Evolutionary conservation across 768 basidiomycete genomes (phyloP).

Genomic region (Cystobasidium tubakii): DNA sequence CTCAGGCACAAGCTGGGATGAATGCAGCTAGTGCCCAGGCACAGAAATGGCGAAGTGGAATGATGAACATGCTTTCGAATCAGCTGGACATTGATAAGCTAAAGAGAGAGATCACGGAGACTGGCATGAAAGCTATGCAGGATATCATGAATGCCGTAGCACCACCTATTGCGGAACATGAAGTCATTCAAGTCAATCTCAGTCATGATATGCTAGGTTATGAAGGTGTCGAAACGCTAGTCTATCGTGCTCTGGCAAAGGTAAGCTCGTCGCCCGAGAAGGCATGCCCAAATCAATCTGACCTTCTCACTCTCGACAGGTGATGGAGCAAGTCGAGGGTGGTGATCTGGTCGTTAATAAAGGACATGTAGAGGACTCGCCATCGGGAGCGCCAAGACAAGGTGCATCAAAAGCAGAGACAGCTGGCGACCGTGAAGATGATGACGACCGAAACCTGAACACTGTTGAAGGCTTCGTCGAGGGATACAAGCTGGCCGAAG

Average conservation of each 20-base stretch:
- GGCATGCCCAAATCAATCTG: too few species aligned
- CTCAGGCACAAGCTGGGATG: constrained; percentile 47
- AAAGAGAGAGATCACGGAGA: constrained; percentile 85
- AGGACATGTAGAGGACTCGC: constrained; percentile 66
- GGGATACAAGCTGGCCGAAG: constrained; percentile 78
- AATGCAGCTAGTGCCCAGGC: constrained; percentile 64
- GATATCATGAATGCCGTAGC: constrained; percentile 94
- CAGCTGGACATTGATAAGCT: constrained; percentile 84
- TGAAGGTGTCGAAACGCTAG: constrained; percentile 88
- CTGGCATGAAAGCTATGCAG: constrained; percentile 77
- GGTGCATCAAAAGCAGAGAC: constrained; percentile 46
- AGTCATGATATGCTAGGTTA: constrained; percentile 96
- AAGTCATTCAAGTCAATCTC: constrained; percentile 91
- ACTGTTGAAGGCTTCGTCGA: constrained; percentile 75
- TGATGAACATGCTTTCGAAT: constrained; percentile 49
- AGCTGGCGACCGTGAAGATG: constrained; percentile 39
- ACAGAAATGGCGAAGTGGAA: constrained; percentile 78
- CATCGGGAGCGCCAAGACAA: constrained; percentile 52
- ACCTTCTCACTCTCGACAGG: constrained; percentile 51
- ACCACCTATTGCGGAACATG: constrained; percentile 95
- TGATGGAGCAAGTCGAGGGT: constrained; percentile 90
- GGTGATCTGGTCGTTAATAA: constrained; percentile 83
- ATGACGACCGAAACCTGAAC: constrained; percentile 64
- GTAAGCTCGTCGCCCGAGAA: constrained; percentile 55
- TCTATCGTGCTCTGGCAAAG: constrained; percentile 75